phyloP scores from a whole-genome alignment of 2,329 filamentous ascomycete genomes.

The Bipolaris oryzae region DNA sequence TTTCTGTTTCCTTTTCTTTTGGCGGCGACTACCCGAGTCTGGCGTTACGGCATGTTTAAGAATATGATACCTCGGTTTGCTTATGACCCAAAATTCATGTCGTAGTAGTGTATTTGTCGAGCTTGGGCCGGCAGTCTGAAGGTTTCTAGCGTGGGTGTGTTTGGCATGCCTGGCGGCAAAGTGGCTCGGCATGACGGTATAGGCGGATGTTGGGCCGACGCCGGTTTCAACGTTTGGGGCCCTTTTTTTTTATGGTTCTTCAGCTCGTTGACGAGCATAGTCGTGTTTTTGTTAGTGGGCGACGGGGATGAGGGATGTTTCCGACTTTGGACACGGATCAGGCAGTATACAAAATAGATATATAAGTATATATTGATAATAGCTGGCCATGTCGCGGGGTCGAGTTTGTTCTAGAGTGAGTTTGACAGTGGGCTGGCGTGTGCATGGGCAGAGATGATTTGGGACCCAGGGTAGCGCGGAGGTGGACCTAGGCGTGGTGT shows the following conservation, averaged over 20 bases:
- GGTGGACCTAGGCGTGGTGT: slow-evolving; percentile 2
- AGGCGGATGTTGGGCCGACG: slow-evolving; percentile 1
- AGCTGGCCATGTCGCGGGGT: slow-evolving; percentile 24
- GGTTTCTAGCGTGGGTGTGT: slow-evolving; percentile 1
- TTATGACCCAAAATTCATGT: slow-evolving; percentile 9
- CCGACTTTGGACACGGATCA: slow-evolving; percentile 16
- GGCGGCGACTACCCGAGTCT: slow-evolving; percentile 12
- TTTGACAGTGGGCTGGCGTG: neutral
- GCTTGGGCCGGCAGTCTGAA: slow-evolving; percentile 3
- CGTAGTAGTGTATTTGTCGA: slow-evolving; percentile 1
- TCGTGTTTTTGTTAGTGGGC: slow-evolving; percentile 18
- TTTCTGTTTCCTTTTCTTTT: neutral
- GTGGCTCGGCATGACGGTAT: slow-evolving; percentile 1
- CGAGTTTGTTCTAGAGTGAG: slow-evolving; percentile 8
- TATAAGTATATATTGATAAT: slow-evolving; percentile 21
- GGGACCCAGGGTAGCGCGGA: too few relatives aligned
- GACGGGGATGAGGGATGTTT: slow-evolving; percentile 10
- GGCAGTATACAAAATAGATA: slow-evolving; percentile 6
- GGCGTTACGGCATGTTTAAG: slow-evolving; percentile 19
- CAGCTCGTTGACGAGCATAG: slow-evolving; percentile 11
- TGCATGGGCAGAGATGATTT: too few relatives aligned
- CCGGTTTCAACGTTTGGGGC: neutral
- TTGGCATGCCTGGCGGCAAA: neutral
- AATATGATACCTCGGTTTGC: slow-evolving; percentile 23
- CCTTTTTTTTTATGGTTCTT: neutral